A percentile compares a stretch with the other conserved stretches of the same genome.
Conservation (phyloP, 371 early-diverging fungal species). For the Parasitella parasitica region DNA sequence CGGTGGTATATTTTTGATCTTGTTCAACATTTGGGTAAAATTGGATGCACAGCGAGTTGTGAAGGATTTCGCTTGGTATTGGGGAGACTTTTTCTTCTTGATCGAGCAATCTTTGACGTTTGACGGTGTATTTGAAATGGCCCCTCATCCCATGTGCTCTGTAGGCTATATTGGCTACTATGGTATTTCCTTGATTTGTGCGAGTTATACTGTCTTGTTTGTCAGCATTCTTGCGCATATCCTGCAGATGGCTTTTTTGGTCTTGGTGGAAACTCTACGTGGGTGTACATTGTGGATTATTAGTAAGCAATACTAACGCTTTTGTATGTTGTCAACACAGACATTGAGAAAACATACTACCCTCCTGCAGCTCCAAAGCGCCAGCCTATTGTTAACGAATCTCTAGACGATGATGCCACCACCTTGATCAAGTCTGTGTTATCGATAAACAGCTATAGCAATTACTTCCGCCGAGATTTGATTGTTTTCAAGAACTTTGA, state of each 20-base stretch:
- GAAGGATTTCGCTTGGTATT: constrained; percentile 94
- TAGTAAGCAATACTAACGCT: no score
- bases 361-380: constrained; percentile 48
- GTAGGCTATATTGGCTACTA: constrained; percentile 93
- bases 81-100: constrained; percentile 95
- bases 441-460: constrained; percentile 9
- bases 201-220: constrained; percentile 81
- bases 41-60: constrained; percentile 88
- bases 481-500: constrained; percentile 85
- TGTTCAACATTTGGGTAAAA: constrained; percentile 90
- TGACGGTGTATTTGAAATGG: constrained; percentile 91
- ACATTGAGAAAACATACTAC: constrained; percentile 87
- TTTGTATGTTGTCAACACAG: constrained; percentile 25
- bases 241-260: constrained; percentile 80
- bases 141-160: constrained; percentile 95
- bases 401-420: constrained; percentile 20
- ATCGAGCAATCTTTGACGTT: constrained; percentile 77
- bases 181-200: constrained; percentile 80
- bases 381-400: constrained; percentile 8
- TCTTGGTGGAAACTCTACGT: constrained; percentile 80
- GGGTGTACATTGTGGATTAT: constrained; percentile 58
- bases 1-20: constrained; percentile 72
- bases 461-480: constrained; percentile 74
- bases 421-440: constrained; percentile 20
- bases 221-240: constrained; percentile 81